Base-by-base conservation (phyloP, 2,329 filamentous ascomycete genomes). In the Westerdykella aurantiaca region DNA sequence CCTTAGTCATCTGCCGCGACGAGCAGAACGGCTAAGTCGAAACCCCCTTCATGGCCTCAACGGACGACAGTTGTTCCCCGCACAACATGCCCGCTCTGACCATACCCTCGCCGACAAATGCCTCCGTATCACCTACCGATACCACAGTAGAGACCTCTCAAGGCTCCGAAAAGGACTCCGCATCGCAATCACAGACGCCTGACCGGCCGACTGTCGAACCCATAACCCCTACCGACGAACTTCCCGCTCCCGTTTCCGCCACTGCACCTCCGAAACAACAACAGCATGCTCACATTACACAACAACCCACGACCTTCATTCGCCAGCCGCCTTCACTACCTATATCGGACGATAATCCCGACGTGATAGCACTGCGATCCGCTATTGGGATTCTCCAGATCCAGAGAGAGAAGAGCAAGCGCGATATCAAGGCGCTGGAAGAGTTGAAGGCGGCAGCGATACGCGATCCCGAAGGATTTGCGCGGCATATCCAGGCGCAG, bases 361-460 rank as follows among this genome's bases (percentile, higher is more conserved):
- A 97, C 72, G 88, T 85, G 18, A 84, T 96, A 47, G 91, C 91
- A 5, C 76, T 96, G 47, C 83, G 85, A 52, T 87, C 86, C 21
- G 87, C 90, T 37, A 88, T 96, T 47, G 85, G 87, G 7, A 82
- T 95, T 41, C 74, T 97, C 38, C 88, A 95, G 69, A 76, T 95
- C 52, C 91, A 97, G 71, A 83, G 83, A 51, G 81, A 83, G 59
- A 86, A 85, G 63, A 88, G 88, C 34, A 73, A 82, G 39, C 78
- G 79, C 38, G 90, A 96, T 68, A 82, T 96, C 41, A 77, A 79
- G 53, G 72, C 78, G 0, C 74, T 96, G 29, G 79, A 82, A 53
- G 72, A 74, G 45, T 78, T 87, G 57, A 91, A 89, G 66, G 72
- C 79, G 14, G 80, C 80, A 3, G 89, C 88, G 5, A 68, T 88